Conservation (phyloP, 2,329 filamentous ascomycete species). For the Arthrobotrys megalospora region DNA sequence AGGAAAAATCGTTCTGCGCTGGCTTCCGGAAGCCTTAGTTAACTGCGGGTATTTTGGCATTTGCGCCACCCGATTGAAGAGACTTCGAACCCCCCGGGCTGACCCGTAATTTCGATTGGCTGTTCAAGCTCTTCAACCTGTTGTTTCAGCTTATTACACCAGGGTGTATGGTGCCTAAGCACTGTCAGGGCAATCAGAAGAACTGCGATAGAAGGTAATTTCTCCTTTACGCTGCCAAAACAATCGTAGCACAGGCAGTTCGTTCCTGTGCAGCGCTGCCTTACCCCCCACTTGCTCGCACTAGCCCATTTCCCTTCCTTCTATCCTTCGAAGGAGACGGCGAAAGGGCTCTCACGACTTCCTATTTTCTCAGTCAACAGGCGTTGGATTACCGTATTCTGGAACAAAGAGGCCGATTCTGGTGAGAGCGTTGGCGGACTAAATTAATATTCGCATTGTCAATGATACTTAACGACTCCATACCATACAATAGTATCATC, state of each 20-base stretch:
- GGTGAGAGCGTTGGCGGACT: neutral
- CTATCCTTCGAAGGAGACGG: slow-evolving; percentile 13
- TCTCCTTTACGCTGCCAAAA: slow-evolving; percentile 55
- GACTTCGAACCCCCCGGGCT: slow-evolving; percentile 19
- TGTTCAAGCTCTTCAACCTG: slow-evolving; percentile 45
- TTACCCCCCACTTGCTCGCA: neutral
- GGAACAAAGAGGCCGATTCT: no score
- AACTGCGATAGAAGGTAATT: slow-evolving; percentile 45
- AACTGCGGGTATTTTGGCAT: slow-evolving; percentile 56
- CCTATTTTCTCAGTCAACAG: neutral
- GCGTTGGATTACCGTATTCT: slow-evolving; percentile 1
- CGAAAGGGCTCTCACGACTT: slow-evolving; percentile 1
- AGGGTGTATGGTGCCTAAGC: slow-evolving; percentile 40
- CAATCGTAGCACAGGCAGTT: slow-evolving; percentile 35
- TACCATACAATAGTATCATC: no score
- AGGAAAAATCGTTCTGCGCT: slow-evolving; percentile 14
- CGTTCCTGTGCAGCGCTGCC: slow-evolving; percentile 22
- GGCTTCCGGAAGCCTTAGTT: slow-evolving; percentile 28
- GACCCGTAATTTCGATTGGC: slow-evolving; percentile 44
- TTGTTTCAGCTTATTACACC: slow-evolving; percentile 57
- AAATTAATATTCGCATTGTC: neutral
- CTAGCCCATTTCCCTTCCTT: slow-evolving; percentile 4
- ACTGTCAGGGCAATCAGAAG: slow-evolving; percentile 37
- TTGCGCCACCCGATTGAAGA: slow-evolving; percentile 39
- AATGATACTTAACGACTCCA: neutral